Base-by-base conservation (phyloP, 1,139 yeast species). In the Suhomyces choctaworum region DNA sequence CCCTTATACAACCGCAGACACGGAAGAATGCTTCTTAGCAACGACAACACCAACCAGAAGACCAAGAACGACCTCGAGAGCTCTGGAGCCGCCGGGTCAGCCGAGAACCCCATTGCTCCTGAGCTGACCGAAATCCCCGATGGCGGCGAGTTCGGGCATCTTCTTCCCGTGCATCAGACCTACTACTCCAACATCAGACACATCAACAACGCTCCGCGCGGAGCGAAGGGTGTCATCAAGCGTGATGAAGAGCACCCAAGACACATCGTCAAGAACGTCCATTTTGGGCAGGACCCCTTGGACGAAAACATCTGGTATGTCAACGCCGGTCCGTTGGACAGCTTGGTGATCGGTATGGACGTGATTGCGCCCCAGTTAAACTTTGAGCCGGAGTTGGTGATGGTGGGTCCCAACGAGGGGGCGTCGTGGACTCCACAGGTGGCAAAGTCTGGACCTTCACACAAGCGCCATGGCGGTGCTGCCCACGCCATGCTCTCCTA, bases 351-450 rank as follows among this genome's bases (percentile, higher is more conserved):
- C 19, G 70, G 63, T 2, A 43, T 64, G 22, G 65, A 65, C 37
- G 51, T 57, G 13, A 50, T 71, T 25, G 42, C 69, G 13, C 71
- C 73, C 2, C 58, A 62, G 38, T 56, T 64, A 1, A 50, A 52
- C 8, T 55, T 61, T 37, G 41, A 47, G 4, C 62, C 69, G 1
- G 76, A 71, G 44, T 52, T 70, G 47, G 60, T 70, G 2, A 34
- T 71, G 12, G 36, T 67, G 11, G 74, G 76, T 1, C 74, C 76
- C 3, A 58, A 62, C 36, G 68, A 62, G 41, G 66, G 66, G 7
- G 42, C 47, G 13, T 41, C 48, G 7, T 44, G 49, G 32, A 50
- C 55, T 5, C 42, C 38, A 0, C 32, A 13, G n/a, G 31, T 29
- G 1, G 13, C 29, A 4, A 23, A 29, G 12, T 15, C 27, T 4